Evolutionary conservation across 75 land plant species (phyloP).

Genomic region (Cryptomeria japonica): DNA sequence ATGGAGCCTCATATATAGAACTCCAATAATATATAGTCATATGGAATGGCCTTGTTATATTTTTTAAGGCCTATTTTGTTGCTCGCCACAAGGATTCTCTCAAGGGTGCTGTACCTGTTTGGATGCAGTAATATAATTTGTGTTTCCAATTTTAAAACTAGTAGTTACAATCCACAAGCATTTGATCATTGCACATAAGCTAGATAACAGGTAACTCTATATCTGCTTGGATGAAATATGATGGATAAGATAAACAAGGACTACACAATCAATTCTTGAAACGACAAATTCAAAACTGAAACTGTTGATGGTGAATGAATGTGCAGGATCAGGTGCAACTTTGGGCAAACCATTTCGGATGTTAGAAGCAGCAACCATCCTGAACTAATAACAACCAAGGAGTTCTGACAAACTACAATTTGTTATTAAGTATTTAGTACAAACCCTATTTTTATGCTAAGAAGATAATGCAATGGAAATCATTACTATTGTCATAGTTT

Average conservation of each 20-base stretch:
- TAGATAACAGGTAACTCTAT: neutral
- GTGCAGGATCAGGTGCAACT: neutral
- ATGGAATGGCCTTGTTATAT: neutral
- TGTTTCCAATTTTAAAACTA: neutral
- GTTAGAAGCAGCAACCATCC: neutral
- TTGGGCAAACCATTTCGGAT: neutral
- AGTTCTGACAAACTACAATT: neutral
- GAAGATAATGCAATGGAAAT: neutral
- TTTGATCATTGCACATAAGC: neutral
- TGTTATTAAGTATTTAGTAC: neutral
- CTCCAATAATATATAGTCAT: neutral
- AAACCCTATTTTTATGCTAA: neutral
- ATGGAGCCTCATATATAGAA: too few relatives aligned
- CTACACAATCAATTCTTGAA: neutral
- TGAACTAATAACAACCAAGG: neutral
- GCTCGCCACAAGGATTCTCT: neutral
- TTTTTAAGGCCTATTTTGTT: neutral
- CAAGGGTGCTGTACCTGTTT: neutral
- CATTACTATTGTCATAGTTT: neutral
- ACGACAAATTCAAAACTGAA: neutral
- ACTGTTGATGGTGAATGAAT: neutral
- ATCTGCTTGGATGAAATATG: neutral
- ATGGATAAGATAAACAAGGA: neutral
- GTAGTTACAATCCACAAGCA: neutral
- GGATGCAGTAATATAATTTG: neutral